These are phyloP conservation scores for Euphorbia schlechtendalii DNA, from an alignment of 441 rosid genomes.

Conservation along the genomic window DNA sequence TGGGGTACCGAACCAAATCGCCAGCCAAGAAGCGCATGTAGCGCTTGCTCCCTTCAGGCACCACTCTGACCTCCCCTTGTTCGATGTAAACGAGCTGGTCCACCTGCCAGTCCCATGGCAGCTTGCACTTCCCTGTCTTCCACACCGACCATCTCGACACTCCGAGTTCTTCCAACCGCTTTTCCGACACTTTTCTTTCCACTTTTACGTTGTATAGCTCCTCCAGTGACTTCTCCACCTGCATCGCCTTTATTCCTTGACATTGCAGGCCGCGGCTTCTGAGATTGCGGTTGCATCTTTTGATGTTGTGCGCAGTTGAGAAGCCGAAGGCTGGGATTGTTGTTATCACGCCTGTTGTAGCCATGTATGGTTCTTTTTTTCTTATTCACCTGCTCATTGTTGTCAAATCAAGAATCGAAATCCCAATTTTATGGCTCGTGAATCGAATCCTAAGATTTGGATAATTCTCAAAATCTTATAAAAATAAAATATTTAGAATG, in stretches of 20 bases:
- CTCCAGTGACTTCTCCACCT: conserved; percentile 56
- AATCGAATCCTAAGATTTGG: too few relatives aligned
- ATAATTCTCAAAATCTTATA: too few relatives aligned
- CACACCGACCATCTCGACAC: conserved; percentile 85
- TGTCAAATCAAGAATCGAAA: too few relatives aligned
- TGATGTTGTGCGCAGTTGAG: conserved; percentile 28
- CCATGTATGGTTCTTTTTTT: conserved; percentile 5
- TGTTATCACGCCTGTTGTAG: conserved; percentile 41
- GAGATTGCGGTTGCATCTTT: conserved; percentile 9
- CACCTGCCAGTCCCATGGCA: conserved; percentile 96
- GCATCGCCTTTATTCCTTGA: conserved; percentile 47
- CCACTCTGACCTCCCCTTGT: conserved; percentile 96
- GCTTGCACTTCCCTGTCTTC: conserved; percentile 79
- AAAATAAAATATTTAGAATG: too few relatives aligned
- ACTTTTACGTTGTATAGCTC: conserved; percentile 78
- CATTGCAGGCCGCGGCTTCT: conserved; percentile 15
- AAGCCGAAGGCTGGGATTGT: conserved; percentile 33
- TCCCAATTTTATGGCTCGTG: too few relatives aligned
- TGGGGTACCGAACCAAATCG: conserved; percentile 89
- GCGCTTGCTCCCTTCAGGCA: conserved; percentile 70
- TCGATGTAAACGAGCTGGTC: conserved; percentile 92
- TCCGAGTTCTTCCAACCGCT: conserved; percentile 59
- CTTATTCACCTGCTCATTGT: conserved; percentile 21
- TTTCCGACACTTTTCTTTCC: conserved; percentile 51
- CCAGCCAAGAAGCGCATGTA: conserved; percentile 85